phyloP scores from a whole-genome alignment of 345 rosid genomes.

The Syzygium aromaticum region DNA sequence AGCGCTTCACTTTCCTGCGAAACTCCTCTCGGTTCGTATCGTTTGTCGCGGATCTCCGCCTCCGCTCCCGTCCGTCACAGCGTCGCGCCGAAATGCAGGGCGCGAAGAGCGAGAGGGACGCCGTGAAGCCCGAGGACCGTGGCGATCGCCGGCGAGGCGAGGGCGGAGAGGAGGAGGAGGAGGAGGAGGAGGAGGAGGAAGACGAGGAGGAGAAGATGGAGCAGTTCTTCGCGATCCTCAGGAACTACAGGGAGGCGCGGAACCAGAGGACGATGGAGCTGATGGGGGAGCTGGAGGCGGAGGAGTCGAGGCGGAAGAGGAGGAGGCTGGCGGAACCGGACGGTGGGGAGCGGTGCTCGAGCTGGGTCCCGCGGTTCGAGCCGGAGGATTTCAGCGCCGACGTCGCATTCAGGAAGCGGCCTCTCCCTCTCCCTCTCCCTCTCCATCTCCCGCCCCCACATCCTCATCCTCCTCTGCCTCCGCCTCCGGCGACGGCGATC shows the following conservation, averaged over 20 bases:
- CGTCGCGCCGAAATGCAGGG: background rate
- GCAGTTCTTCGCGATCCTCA: constrained; percentile 11
- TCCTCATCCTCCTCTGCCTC: background rate
- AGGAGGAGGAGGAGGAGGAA: background rate
- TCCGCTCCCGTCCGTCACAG: background rate
- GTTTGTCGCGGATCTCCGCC: background rate
- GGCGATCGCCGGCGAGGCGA: background rate
- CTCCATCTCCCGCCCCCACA: background rate
- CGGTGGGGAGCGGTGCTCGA: background rate
- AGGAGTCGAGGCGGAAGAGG: background rate
- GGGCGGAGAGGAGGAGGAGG: background rate
- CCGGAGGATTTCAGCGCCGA: constrained; percentile 3
- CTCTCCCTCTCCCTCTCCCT: background rate
- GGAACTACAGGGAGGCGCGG: background rate
- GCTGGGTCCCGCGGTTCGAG: constrained; percentile 10
- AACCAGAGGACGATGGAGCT: background rate
- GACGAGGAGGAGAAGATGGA: constrained; percentile 2
- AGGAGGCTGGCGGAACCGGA: background rate
- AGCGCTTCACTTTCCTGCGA: background rate
- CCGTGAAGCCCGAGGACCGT: background rate
- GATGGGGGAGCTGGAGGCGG: background rate
- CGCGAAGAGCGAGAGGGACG: background rate
- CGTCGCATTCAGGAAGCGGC: background rate
- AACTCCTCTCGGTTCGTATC: background rate
- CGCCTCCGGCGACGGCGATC: background rate